These are phyloP conservation scores for Fusarium verticillioides DNA, from an alignment of 2,329 filamentous ascomycete genomes.

Conservation along the genomic window DNA sequence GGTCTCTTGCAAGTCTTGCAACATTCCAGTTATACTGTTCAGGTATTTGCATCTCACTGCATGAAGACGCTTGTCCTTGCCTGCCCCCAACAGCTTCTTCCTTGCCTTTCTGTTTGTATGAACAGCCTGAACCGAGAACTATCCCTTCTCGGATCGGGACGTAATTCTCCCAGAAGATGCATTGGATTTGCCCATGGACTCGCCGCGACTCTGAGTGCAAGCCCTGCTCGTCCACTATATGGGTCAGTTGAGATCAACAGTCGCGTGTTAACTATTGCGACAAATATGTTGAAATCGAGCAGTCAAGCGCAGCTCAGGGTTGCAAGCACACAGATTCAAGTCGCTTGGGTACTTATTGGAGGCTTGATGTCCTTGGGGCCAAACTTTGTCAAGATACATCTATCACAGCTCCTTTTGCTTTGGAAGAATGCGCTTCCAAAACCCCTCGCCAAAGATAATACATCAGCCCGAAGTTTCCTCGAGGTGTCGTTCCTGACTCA, in stretches of 20 bases:
- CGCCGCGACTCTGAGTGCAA: conserved; percentile 90
- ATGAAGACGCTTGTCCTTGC: conserved; percentile 88
- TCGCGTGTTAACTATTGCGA: conserved; percentile 89
- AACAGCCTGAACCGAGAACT: conserved; percentile 92
- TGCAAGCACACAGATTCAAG: conserved; percentile 94
- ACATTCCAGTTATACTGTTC: conserved; percentile 95
- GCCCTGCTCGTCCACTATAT: conserved; percentile 86
- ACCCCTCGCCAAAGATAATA: conserved; percentile 92
- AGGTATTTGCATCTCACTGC: conserved; percentile 88
- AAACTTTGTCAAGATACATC: conserved; percentile 98
- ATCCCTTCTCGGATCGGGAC: conserved; percentile 76
- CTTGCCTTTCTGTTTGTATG: conserved; percentile 94
- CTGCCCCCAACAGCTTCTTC: conserved; percentile 90
- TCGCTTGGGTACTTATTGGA: conserved; percentile 97
- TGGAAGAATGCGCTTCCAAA: conserved; percentile 99
- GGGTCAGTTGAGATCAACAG: conserved; percentile 97
- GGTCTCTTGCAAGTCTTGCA: conserved; percentile 89
- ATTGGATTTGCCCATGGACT: conserved; percentile 92
- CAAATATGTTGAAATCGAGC: conserved; percentile 90
- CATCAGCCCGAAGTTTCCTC: conserved; percentile 81
- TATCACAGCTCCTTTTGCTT: conserved; percentile 89
- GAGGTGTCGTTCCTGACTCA: conserved; percentile 95
- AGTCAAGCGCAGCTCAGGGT: conserved; percentile 89
- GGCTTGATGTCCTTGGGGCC: conserved; percentile 96
- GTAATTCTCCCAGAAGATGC: conserved; percentile 84